These are phyloP conservation scores for Calonectria hongkongensis DNA, from an alignment of 2,329 filamentous ascomycete genomes.

Conservation along the genomic window DNA sequence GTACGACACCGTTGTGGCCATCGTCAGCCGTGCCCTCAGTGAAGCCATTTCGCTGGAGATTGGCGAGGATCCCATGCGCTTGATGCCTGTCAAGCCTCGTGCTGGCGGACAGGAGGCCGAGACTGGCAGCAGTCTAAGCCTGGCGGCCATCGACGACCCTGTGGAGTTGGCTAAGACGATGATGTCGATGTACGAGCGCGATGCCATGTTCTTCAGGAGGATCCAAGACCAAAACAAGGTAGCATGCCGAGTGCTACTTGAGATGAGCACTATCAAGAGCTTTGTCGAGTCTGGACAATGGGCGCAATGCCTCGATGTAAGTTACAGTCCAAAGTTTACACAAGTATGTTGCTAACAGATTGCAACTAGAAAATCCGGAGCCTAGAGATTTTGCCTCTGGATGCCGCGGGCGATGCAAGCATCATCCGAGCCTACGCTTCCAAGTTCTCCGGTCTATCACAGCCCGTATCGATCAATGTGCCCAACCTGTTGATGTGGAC, in stretches of 20 bases:
- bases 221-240: slow-evolving; percentile 75
- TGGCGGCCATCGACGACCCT: slow-evolving; percentile 76
- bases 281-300: slow-evolving; percentile 73
- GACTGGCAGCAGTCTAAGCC: slow-evolving; percentile 74
- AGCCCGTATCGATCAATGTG: slow-evolving; percentile 90
- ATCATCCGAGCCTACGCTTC: slow-evolving; percentile 87
- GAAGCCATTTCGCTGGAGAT: slow-evolving; percentile 92
- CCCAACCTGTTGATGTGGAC: slow-evolving; percentile 96
- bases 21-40: slow-evolving; percentile 92
- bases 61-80: slow-evolving; percentile 85
- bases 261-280: slow-evolving; percentile 77
- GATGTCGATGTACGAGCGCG: slow-evolving; percentile 78
- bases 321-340: slow-evolving; percentile 54
- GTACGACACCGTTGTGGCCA: slow-evolving; percentile 93
- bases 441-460: slow-evolving; percentile 85
- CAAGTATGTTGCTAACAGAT: slow-evolving; percentile 44
- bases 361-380: slow-evolving; percentile 78
- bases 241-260: slow-evolving; percentile 74
- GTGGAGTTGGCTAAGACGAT: slow-evolving; percentile 76
- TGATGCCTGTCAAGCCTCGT: slow-evolving; percentile 88
- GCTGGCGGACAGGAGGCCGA: slow-evolving; percentile 64
- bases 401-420: slow-evolving; percentile 83
- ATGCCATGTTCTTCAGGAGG: slow-evolving; percentile 76
- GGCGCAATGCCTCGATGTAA: slow-evolving; percentile 76
- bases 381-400: slow-evolving; percentile 87